Conservation (phyloP, 148 eudicot species). For the Vaccinium corymbosum region DNA sequence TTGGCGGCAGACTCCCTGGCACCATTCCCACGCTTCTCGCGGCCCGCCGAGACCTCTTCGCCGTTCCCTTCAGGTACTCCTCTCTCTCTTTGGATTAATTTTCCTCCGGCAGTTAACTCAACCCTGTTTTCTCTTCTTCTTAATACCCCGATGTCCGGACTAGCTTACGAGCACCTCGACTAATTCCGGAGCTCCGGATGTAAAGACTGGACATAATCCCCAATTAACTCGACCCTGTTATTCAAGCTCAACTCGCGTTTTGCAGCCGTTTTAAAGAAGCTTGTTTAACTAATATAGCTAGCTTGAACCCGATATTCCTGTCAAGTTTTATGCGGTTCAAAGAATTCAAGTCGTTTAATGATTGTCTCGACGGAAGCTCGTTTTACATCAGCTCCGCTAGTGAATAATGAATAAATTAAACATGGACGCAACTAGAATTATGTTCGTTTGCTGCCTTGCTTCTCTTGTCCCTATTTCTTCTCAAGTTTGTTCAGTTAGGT, state of each 20-base stretch:
- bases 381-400: not conserved
- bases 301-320: too few species aligned
- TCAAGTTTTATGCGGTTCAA: too few species aligned
- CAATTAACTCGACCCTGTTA: not conserved
- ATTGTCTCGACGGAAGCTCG: not conserved
- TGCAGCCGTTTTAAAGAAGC: too few species aligned
- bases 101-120: not conserved
- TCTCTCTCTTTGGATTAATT: not conserved
- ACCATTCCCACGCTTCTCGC: slow-evolving; percentile 80
- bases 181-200: too few species aligned
- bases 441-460: not conserved
- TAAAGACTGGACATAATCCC: too few species aligned
- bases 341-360: too few species aligned
- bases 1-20: slow-evolving; percentile 97
- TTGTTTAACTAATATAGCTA: too few species aligned
- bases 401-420: not conserved
- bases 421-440: not conserved
- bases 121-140: too few species aligned
- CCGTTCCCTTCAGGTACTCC: slow-evolving; percentile 77
- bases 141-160: too few species aligned
- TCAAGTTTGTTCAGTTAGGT: not conserved
- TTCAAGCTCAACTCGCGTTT: too few species aligned
- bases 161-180: too few species aligned
- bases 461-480: not conserved
- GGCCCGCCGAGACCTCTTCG: slow-evolving; percentile 95